Evolutionary conservation across 768 basidiomycete species (phyloP), one percentile per base, ranked within the genome.

Genomic region (Calvatia gigantea): DNA sequence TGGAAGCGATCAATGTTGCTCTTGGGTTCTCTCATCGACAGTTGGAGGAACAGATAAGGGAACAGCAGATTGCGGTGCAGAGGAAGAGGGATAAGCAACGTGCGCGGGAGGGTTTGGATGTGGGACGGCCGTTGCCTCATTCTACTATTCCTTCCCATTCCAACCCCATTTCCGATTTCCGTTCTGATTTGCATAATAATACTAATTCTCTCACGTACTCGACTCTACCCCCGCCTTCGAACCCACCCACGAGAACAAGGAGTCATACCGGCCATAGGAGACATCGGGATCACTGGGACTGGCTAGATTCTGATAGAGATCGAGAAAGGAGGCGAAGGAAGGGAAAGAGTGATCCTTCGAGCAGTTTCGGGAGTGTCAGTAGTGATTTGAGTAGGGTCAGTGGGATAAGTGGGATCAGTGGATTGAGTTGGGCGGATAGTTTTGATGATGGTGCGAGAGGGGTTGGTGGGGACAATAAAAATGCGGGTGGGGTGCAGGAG

Each of bases 401-500:
- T 17, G 49, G 38, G 37, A 17, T 19, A 5, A 44, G 52, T 25
- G 21, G 43, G 29, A 33, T 19, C n/a, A n/a, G n/a, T 31, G 49
- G 23, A 11, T 21, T 19, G 21, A 19, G 41, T 8, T 28, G 33
- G 29, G 31, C 9, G 17, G 37, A 15, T 4, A n/a, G 29, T n/a
- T 21, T 32, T 25, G 51, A 32, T 12, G 39, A 29, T 19, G 11
- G 29, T 29, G 33, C 43, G 32, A 17, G 43, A 27, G 43, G 28
- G 52, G 35, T 11, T 29, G 50, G 25, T 12, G 44, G 23, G 43
- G 52, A 54, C 43, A 44, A 54, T 17, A 54, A 25, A 35, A 54
- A 45, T n/a, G 46, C 52, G 33, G n/a, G 45, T 6, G 52, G 46
- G 29, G 52, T 54, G n/a, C n/a, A n/a, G 43, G 52, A 54, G 52